phyloP scores from a whole-genome alignment of 2,329 filamentous ascomycete species.

The Talaromyces sp. region DNA sequence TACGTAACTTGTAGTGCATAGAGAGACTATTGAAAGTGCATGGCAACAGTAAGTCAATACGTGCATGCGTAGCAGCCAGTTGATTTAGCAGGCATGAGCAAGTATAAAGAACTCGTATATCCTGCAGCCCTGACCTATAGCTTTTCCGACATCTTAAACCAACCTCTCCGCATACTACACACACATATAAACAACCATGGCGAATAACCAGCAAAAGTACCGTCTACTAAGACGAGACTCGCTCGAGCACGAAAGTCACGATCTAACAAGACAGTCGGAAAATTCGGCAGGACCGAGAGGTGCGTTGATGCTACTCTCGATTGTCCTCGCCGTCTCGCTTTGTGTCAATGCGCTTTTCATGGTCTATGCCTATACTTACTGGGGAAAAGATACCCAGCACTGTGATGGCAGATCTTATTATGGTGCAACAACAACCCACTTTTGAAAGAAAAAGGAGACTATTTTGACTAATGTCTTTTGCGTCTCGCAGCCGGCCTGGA shows the following conservation, averaged over 20 bases:
- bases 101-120: neutral
- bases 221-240: neutral
- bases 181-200: neutral
- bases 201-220: neutral
- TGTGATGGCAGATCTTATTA: neutral
- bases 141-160: neutral
- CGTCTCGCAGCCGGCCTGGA: neutral
- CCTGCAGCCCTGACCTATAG: neutral
- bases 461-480: neutral
- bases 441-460: neutral
- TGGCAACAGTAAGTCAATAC: neutral
- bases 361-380: neutral
- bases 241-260: neutral
- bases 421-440: neutral
- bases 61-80: neutral
- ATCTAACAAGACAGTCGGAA: neutral
- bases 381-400: neutral
- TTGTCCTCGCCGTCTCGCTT: neutral
- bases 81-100: neutral
- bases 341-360: neutral
- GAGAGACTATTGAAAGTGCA: neutral
- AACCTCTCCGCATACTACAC: neutral
- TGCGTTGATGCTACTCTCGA: neutral
- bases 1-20: neutral
- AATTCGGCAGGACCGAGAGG: neutral